Evolutionary conservation across 2,329 filamentous ascomycete species (phyloP), one percentile per base, ranked within the genome.

Genomic region (Balansia obtecta): DNA sequence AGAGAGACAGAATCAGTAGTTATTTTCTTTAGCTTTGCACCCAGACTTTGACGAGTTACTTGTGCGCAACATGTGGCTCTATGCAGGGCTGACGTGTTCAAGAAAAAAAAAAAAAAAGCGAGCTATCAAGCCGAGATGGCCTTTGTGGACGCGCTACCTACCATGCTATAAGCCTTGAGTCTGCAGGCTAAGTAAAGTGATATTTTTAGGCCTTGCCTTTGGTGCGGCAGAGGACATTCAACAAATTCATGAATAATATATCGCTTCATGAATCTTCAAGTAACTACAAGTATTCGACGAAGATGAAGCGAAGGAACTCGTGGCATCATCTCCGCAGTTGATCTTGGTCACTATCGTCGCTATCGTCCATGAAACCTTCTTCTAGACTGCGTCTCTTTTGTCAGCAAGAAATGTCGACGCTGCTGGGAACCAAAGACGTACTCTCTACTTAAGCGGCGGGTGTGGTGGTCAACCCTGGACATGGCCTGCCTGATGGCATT

Each of bases 371-470:
- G 51, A 71, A 71, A 0, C 69, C 69, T 54, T 71, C 67, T 30
- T 57, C 55, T 13, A 57, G 50, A 42, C 55, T 57, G 41, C 33
- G 12, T n/a, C 18, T 22, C n/a, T n/a, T n/a, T 12, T 27, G 53
- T 58, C 37, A 57, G 61, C 60, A 47, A 50, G 16, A 9, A 30
- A 15, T 11, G 13, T 22, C n/a, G 15, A 45, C 30, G 13, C 32
- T 33, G 13, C 32, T 27, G 37, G 33, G 3, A 15, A 18, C 16
- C 13, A 9, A 32, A 3, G 18, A 70, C 76, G 63, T 66, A 80
- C 70, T 95, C 88, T 67, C 88, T 74, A 64, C 87, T 91, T 54
- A 95, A 60, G 54, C 88, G 74, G 57, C 79, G 71, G 42, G 74
- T 69, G 45, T 72, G 74, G 53, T 80, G 76, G 44, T 67, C 65